Evolutionary conservation across 2,329 filamentous ascomycete species (phyloP).

Genomic region (Pezicula carpinea): DNA sequence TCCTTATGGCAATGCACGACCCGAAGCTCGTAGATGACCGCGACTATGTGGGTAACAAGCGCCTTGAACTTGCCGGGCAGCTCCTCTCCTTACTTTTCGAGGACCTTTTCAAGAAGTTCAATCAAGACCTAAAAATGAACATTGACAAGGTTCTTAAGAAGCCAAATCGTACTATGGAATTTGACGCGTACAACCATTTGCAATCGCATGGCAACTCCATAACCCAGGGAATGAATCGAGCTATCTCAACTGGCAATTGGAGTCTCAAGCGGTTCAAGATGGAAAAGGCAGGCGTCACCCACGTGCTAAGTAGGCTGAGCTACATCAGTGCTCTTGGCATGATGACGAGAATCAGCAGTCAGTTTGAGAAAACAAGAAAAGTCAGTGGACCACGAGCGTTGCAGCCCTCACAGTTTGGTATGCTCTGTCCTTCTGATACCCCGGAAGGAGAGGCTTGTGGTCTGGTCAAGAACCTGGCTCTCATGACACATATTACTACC

Average conservation of each 20-base stretch:
- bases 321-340: slow-evolving; percentile 97
- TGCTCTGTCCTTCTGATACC: slow-evolving; percentile 95
- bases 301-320: slow-evolving; percentile 90
- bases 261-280: slow-evolving; percentile 97
- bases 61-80: slow-evolving; percentile 90
- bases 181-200: slow-evolving; percentile 83
- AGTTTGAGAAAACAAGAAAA: slow-evolving; percentile 98
- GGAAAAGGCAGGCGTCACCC: slow-evolving; percentile 94
- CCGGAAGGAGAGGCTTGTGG: slow-evolving; percentile 98
- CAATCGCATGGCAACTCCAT: slow-evolving; percentile 82
- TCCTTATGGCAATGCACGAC: slow-evolving; percentile 90
- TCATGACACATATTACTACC: slow-evolving; percentile 99
- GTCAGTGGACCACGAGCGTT: slow-evolving; percentile 92
- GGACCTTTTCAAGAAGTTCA: slow-evolving; percentile 96
- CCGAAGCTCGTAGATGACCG: slow-evolving; percentile 87
- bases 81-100: slow-evolving; percentile 92
- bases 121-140: slow-evolving; percentile 80
- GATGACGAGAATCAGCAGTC: slow-evolving; percentile 98
- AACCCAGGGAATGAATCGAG: slow-evolving; percentile 87
- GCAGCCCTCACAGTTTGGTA: slow-evolving; percentile 96
- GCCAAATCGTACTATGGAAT: slow-evolving; percentile 79
- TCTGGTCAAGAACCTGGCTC: slow-evolving; percentile 92
- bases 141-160: slow-evolving; percentile 97
- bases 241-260: slow-evolving; percentile 98
- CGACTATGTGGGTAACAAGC: slow-evolving; percentile 97